Evolutionary conservation across 352 stramenopile species (phyloP).

Genomic region (Globisporangium rhizosaccharum): DNA sequence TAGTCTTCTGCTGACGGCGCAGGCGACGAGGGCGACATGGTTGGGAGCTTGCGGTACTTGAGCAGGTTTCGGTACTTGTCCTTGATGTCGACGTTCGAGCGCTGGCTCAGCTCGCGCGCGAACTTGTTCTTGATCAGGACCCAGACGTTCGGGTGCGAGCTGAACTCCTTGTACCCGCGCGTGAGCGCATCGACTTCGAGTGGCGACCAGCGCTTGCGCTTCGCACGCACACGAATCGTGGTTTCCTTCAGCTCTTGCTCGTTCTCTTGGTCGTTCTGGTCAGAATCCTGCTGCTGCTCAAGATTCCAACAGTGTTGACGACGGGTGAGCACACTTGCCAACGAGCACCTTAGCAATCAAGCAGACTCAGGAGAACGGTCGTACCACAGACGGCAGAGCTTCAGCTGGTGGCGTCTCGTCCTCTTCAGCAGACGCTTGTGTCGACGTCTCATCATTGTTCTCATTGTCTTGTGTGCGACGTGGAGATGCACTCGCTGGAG

Average conservation of each 20-base stretch:
- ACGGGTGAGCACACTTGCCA: neutral
- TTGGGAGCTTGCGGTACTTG: conserved; percentile 33
- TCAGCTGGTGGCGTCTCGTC: neutral
- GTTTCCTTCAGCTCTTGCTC: neutral
- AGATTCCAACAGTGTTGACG: neutral
- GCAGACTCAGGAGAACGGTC: neutral
- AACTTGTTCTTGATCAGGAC: conserved; percentile 63
- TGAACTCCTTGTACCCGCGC: conserved; percentile 51
- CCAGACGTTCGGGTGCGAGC: conserved; percentile 51
- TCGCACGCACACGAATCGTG: conserved; percentile 3
- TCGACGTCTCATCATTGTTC: neutral
- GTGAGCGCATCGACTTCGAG: conserved; percentile 53
- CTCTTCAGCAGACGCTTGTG: neutral
- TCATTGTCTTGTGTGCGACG: neutral
- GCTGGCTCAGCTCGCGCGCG: conserved; percentile 31
- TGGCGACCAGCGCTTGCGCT: conserved; percentile 42
- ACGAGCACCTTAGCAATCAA: neutral
- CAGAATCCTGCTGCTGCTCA: neutral
- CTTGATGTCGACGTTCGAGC: conserved; percentile 76
- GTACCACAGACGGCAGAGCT: neutral
- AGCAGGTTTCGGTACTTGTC: conserved; percentile 81
- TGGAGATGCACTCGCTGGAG: no score
- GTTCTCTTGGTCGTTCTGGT: conserved; percentile 8
- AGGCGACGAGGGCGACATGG: neutral
- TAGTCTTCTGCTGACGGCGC: neutral